Evolutionary conservation across 2,329 filamentous ascomycete genomes (phyloP), one percentile per base, ranked within the genome.

Genomic region (Colletotrichum cereale): DNA sequence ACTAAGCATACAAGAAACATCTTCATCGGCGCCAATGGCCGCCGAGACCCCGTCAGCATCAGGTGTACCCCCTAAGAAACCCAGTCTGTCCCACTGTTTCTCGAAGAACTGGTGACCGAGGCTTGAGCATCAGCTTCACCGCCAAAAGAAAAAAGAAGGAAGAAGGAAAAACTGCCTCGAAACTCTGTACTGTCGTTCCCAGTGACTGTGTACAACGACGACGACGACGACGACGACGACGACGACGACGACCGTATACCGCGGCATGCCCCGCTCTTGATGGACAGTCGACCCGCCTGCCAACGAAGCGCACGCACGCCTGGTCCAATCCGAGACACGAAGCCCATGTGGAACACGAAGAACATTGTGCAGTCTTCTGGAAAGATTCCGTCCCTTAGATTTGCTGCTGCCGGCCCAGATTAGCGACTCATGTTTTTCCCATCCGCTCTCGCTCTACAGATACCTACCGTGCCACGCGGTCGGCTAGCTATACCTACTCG

Each of bases 301-400:
- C 55, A 66, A 26, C 56, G 47, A 50, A 67, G 56, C 42, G 64
- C 64, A 66, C 12, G 36, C 21, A 52, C 52, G 68, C 44, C 57
- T 71, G 64, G 57, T 10, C 60, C 58, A 64, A 50, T 64, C 65
- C 66, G 67, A 72, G 69, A 72, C 69, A 69, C 60, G 24, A 55
- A 69, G 58, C 53, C 58, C 36, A 60, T 63, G 65, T 69, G 69
- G 69, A 69, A 60, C 53, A 36, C 12, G 42, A 68, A 21, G 47
- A 53, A 55, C 48, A 63, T 44, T 53, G 60, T 48, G 47, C 65
- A 47, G 53, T 47, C 47, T 72, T 72, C 69, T 72, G 60, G 69
- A 72, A 69, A 60, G 60, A 72, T 72, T 64, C 66, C 60, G 26
- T 53, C 65, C 65, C 58, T 64, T 69, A 64, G 65, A 62, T 62